A percentile compares a stretch with the other conserved stretches of the same genome.
Evolutionary conservation across 768 basidiomycete genomes (phyloP).

Genomic region (Butyriboletus loyo): DNA sequence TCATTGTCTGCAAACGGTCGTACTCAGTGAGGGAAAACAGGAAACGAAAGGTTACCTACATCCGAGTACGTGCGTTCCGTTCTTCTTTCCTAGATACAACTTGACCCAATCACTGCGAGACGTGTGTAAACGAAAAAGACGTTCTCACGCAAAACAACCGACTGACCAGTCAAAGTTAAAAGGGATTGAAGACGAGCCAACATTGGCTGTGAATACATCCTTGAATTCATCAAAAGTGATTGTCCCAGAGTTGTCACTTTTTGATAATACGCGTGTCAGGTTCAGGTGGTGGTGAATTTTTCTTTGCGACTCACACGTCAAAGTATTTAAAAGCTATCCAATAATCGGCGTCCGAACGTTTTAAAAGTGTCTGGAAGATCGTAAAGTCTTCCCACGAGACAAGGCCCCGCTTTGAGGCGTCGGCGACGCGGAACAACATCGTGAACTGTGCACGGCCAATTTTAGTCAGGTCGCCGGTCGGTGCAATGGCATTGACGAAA

Average conservation of each 20-base stretch:
- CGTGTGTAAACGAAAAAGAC: slow-evolving; percentile 1
- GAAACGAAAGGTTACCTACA: slow-evolving; percentile 50
- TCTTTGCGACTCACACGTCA: slow-evolving; percentile 69
- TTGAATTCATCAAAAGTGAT: slow-evolving; percentile 97
- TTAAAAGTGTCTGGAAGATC: slow-evolving; percentile 89
- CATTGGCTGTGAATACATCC: slow-evolving; percentile 79
- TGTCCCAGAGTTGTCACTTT: slow-evolving; percentile 84
- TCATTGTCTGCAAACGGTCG: slow-evolving; percentile 65
- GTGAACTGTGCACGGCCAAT: slow-evolving; percentile 88
- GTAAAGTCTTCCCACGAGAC: slow-evolving; percentile 96
- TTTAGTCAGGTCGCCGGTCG: slow-evolving; percentile 77
- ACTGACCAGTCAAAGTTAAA: slow-evolving; percentile 91
- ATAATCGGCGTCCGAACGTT: slow-evolving; percentile 95
- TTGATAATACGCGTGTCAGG: slow-evolving; percentile 7
- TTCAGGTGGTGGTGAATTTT: not conserved
- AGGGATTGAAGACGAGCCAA: slow-evolving; percentile 78
- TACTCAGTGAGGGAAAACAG: slow-evolving; percentile 6
- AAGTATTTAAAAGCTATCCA: slow-evolving; percentile 97
- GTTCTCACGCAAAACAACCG: not conserved
- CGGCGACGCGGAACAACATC: slow-evolving; percentile 87
- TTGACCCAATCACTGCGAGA: slow-evolving; percentile 85
- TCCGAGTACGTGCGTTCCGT: slow-evolving; percentile 86
- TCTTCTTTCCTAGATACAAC: slow-evolving; percentile 90
- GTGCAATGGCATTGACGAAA: slow-evolving; percentile 95
- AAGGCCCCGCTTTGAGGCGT: slow-evolving; percentile 68